Evolutionary conservation across 2,329 filamentous ascomycete genomes (phyloP).

Genomic region (Cordyceps cateniannulata): DNA sequence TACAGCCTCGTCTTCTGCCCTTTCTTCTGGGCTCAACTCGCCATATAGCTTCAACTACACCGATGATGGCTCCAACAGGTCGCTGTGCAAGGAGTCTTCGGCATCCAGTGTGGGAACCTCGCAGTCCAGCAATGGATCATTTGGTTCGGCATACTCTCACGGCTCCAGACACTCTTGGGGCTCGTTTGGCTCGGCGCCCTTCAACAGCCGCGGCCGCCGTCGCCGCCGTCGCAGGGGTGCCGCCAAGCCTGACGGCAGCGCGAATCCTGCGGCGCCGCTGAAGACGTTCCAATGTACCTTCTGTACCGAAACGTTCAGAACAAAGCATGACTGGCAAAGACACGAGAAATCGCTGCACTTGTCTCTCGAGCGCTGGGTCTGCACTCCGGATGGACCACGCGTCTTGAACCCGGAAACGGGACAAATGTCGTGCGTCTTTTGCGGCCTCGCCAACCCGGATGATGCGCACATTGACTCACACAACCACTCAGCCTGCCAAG

Average conservation of each 20-base stretch:
- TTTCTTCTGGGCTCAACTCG: conserved; percentile 51
- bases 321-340: conserved; percentile 63
- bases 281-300: conserved; percentile 63
- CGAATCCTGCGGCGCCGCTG: conserved; percentile 34
- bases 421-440: conserved; percentile 51
- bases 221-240: conserved; percentile 42
- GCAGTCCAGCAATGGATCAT: conserved; percentile 52
- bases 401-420: conserved; percentile 55
- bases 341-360: conserved; percentile 63
- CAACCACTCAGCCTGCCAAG: conserved; percentile 59
- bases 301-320: conserved; percentile 61
- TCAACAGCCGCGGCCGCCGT: conserved; percentile 38
- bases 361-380: conserved; percentile 62
- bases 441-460: conserved; percentile 48
- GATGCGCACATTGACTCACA: conserved; percentile 51
- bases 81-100: conserved; percentile 53
- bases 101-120: conserved; percentile 55
- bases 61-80: conserved; percentile 54
- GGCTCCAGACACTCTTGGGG: conserved; percentile 51
- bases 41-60: conserved; percentile 51
- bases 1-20: conserved; percentile 43
- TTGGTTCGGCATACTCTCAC: conserved; percentile 53
- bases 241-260: conserved; percentile 29
- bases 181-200: conserved; percentile 40
- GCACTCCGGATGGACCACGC: conserved; percentile 49